Base-by-base conservation (phyloP, 345 rosid genomes). In the Eucalyptus curtisii region DNA sequence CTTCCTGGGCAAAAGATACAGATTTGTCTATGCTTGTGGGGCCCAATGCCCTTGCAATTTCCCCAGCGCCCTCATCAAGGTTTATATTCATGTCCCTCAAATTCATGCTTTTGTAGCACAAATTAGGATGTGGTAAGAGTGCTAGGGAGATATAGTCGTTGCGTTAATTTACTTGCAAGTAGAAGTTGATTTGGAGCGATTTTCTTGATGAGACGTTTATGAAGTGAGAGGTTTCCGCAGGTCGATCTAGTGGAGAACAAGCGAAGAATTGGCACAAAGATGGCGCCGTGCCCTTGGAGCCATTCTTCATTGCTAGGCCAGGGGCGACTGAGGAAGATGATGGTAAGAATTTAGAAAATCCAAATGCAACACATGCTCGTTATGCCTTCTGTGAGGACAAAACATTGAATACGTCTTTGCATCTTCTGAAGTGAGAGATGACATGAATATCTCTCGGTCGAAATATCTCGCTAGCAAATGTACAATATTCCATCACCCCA, bases 41-140 rank as follows among this genome's bases (percentile, higher is more conserved):
- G 99, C 99, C 66, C 90, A 93, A 53, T 96, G 99, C 17, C 99
- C 99, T 37, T 95, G 97, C 86, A 95, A 97, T 86, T 96, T 96
- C 93, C 99, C 98, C 88, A 97, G 97, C 92, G 95, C 97, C 89
- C 94, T 95, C 90, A 93, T 99, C 48, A 97, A 97, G 98, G 99
- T 97, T 66, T 8, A 19, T 17, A 19, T 37, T 17, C 33, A 86
- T 19, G 50, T 57, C 87, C 19, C 40, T 89, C 1, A 16, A 31
- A 31, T 33, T 8, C 42, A 68, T 68, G 80, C 42, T 68, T 68
- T 7, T 17, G 20, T 31, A 4, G 79, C 79, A 15, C 31, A 15
- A 15, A 31, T 16, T 16, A 17, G 37, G 79, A 68, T 68, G 79
- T 16, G 79, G 12, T 16, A 20, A 40, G 24, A 68, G 25, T 17